Evolutionary conservation across 23 red algal genomes (phyloP).

Genomic region (Gracilaria caudata): DNA sequence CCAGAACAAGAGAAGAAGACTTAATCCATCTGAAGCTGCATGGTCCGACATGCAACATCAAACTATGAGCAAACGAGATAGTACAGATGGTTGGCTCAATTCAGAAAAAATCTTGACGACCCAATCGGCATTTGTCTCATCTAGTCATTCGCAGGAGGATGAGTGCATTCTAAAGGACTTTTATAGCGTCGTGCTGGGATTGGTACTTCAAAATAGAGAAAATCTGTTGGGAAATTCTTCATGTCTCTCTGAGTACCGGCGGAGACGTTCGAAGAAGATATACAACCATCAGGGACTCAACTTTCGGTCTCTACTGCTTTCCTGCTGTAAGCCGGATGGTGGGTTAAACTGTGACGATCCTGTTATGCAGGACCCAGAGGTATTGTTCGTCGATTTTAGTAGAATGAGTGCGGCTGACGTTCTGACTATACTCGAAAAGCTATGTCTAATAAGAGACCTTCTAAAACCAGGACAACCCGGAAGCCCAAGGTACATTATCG

Average conservation of each 20-base stretch:
- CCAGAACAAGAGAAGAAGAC: neutral
- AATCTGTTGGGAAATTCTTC: neutral
- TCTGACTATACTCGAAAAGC: slow-evolving; percentile 24
- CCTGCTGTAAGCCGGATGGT: slow-evolving; percentile 36
- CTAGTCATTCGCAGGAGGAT: slow-evolving; percentile 2
- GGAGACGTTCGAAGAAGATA: neutral
- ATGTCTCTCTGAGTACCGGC: neutral
- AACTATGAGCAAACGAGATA: neutral
- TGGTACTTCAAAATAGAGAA: neutral
- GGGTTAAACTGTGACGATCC: neutral
- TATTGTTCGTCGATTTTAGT: slow-evolving; percentile 11
- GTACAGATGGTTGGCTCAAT: neutral
- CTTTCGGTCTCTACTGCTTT: slow-evolving; percentile 17
- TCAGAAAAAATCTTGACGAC: neutral
- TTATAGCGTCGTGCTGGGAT: neutral
- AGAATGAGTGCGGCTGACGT: slow-evolving; percentile 29
- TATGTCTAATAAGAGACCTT: neutral
- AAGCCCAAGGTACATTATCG: neutral
- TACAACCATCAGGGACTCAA: slow-evolving; percentile 13
- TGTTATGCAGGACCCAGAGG: slow-evolving; percentile 4
- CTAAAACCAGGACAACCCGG: neutral
- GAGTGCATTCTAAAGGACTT: slow-evolving; percentile 6
- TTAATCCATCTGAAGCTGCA: neutral
- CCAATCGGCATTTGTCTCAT: neutral
- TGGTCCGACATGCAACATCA: too few species aligned